phyloP scores from a whole-genome alignment of 176 grass and related monocot genomes.

The Pontederia paniculata region DNA sequence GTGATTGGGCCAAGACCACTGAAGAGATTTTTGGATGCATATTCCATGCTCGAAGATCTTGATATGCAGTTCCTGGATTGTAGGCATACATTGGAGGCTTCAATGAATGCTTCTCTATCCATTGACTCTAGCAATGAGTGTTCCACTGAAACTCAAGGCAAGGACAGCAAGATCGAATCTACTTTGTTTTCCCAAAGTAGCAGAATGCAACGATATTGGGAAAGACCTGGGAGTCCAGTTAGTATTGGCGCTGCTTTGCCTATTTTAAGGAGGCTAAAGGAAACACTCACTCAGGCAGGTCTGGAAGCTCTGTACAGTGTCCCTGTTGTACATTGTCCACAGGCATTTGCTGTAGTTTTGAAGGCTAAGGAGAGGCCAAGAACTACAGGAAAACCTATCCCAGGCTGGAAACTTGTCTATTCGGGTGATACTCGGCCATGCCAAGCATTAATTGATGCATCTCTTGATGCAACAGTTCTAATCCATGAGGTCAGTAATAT shows the following conservation, averaged over 20 bases:
- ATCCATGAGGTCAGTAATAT: slow-evolving; percentile 70
- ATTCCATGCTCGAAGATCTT: slow-evolving; percentile 83
- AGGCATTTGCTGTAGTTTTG: slow-evolving; percentile 85
- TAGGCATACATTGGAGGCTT: slow-evolving; percentile 65
- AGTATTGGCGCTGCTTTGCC: slow-evolving; percentile 28
- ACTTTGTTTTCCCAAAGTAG: slow-evolving; percentile 64
- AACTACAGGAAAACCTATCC: slow-evolving; percentile 36
- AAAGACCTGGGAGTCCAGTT: slow-evolving; percentile 48
- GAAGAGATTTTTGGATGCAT: slow-evolving; percentile 89
- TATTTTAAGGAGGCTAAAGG: slow-evolving; percentile 45
- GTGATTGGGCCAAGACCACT: slow-evolving; percentile 87
- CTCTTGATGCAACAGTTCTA: slow-evolving; percentile 73
- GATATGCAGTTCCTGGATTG: slow-evolving; percentile 96
- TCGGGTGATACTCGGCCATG: slow-evolving; percentile 86
- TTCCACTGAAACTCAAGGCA: slow-evolving; percentile 1
- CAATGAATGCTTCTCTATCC: slow-evolving; percentile 28
- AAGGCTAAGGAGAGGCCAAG: slow-evolving; percentile 33
- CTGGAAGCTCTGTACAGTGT: slow-evolving; percentile 79
- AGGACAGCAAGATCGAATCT: slow-evolving; percentile 5
- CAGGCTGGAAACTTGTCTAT: slow-evolving; percentile 93
- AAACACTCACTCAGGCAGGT: slow-evolving; percentile 43
- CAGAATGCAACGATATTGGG: slow-evolving; percentile 78
- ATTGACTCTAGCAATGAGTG: slow-evolving; percentile 1
- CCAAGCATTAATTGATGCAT: slow-evolving; percentile 65
- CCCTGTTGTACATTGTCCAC: slow-evolving; percentile 71